Evolutionary conservation across 1,284 basidiomycete genomes (phyloP).

Genomic region (Tremellales sp.): DNA sequence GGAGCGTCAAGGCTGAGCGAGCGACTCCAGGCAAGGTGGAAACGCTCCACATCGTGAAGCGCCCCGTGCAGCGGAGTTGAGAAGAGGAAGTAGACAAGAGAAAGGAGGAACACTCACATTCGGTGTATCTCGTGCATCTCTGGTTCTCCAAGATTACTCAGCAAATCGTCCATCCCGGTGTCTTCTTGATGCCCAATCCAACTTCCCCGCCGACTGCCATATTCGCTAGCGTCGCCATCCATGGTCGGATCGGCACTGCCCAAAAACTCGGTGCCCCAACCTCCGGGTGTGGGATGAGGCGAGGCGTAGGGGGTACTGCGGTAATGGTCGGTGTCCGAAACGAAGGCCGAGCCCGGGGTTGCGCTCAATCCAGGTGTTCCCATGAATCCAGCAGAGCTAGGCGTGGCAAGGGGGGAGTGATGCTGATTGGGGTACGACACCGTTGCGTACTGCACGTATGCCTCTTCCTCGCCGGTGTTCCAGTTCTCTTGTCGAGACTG

Average conservation of each 20-base stretch:
- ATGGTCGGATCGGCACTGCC: neutral
- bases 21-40: too few relatives aligned
- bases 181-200: neutral
- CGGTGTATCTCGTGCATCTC: constrained; percentile 34
- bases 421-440: constrained; percentile 11
- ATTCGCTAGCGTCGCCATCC: neutral
- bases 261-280: constrained; percentile 15
- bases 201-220: neutral
- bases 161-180: constrained; percentile 11
- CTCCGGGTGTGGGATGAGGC: constrained; percentile 4
- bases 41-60: too few relatives aligned
- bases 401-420: constrained; percentile 8
- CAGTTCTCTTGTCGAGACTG: constrained; percentile 6
- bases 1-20: too few relatives aligned
- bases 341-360: constrained; percentile 9
- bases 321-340: constrained; percentile 11
- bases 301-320: constrained; percentile 11
- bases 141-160: constrained; percentile 17
- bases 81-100: neutral
- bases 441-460: constrained; percentile 7
- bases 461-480: constrained; percentile 2
- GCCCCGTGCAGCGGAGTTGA: too few relatives aligned
- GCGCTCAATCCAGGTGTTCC: constrained; percentile 12
- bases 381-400: constrained; percentile 6
- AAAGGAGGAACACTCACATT: constrained; percentile 30